phyloP scores from a whole-genome alignment of 202 grass and related monocot genomes.

The Alloteropsis angusta region DNA sequence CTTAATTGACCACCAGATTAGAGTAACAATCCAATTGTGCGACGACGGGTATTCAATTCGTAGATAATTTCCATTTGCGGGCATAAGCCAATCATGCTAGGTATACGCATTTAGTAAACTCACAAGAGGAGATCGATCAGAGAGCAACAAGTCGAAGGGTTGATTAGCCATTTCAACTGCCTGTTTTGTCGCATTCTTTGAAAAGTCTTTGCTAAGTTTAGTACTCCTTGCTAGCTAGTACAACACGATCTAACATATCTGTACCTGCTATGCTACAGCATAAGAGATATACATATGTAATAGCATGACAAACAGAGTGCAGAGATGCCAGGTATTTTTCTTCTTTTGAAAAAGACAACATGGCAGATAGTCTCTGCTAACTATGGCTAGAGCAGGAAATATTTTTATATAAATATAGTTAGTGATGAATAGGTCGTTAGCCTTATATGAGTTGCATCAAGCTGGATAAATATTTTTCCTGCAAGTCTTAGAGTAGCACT shows the following conservation, averaged over 20 bases:
- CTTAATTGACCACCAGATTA: background rate
- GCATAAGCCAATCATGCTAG: background rate
- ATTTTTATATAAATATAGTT: background rate
- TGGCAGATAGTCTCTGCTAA: background rate
- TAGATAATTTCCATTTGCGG: constrained; percentile 21
- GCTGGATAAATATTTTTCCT: background rate
- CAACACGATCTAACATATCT: background rate
- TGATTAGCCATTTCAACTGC: background rate
- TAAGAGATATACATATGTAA: background rate
- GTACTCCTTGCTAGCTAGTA: background rate
- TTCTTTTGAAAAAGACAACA: background rate
- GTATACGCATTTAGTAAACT: background rate
- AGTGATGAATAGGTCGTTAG: background rate
- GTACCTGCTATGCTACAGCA: background rate
- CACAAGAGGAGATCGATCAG: no score
- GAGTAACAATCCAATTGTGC: background rate
- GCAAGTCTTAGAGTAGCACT: background rate
- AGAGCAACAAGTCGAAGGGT: background rate
- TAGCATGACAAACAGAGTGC: background rate
- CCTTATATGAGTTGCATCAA: background rate
- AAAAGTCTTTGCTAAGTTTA: constrained; percentile 3
- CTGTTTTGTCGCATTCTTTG: constrained; percentile 3
- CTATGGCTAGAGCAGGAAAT: background rate
- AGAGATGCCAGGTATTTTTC: background rate
- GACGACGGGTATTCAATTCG: background rate